Conservation (phyloP, 345 rosid species). For the Gossypium longicalyx region DNA sequence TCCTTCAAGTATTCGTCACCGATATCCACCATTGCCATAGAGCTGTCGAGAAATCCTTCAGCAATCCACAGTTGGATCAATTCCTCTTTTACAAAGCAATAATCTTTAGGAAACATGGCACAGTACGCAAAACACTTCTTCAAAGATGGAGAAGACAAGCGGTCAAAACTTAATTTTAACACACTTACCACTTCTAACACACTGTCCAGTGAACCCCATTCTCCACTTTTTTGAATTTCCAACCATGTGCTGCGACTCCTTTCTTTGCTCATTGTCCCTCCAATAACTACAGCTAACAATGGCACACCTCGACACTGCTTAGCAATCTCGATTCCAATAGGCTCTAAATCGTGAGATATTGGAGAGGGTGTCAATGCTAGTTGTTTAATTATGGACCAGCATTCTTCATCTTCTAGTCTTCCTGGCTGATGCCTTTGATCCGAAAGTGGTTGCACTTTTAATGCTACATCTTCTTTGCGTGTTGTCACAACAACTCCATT, state of each 20-base stretch:
- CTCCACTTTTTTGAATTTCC: not conserved
- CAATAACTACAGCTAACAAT: not conserved
- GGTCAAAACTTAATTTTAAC: constrained; percentile 14
- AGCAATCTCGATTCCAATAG: not conserved
- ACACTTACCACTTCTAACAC: not conserved
- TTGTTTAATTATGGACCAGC: not conserved
- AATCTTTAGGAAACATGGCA: not conserved
- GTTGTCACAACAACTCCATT: not conserved
- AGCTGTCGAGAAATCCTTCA: too few relatives aligned
- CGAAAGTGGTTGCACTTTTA: not conserved
- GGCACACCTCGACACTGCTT: constrained; percentile 22
- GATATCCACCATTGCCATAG: too few relatives aligned
- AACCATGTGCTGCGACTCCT: not conserved
- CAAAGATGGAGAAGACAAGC: not conserved
- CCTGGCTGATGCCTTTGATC: not conserved
- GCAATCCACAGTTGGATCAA: too few relatives aligned
- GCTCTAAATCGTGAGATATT: not conserved
- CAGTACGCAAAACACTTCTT: constrained; percentile 19
- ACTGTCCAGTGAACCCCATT: not conserved
- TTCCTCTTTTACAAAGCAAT: too few relatives aligned
- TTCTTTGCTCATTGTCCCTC: not conserved
- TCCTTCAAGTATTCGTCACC: too few relatives aligned
- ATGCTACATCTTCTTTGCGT: not conserved
- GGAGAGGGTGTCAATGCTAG: not conserved
- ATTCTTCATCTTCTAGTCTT: not conserved